Percentiles rank a stretch among this genome's conserved stretches.
These are phyloP conservation scores for Amorphotheca resinae DNA, from an alignment of 495 filamentous ascomycete genomes.

Conservation along the genomic window DNA sequence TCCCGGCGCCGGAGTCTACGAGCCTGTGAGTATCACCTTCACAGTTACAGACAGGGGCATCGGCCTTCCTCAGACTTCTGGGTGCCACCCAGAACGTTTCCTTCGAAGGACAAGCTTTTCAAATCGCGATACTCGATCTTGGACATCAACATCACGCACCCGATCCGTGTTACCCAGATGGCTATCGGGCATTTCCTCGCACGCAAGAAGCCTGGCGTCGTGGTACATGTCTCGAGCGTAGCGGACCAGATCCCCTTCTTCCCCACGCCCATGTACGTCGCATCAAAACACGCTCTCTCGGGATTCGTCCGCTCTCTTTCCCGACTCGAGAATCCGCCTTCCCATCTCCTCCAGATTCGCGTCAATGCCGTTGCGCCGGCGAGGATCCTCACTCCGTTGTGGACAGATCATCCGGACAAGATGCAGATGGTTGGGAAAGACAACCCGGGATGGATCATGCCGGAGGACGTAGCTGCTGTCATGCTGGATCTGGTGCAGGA, in stretches of 20 bases:
- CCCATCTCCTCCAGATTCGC: conserved; percentile 39
- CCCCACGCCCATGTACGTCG: conserved; percentile 44
- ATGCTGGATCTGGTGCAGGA: conserved; percentile 50
- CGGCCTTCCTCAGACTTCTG: conserved; percentile 20
- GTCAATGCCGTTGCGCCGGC: conserved; percentile 57
- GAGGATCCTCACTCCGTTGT: conserved; percentile 53
- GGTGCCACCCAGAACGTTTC: conserved; percentile 12
- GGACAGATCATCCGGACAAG: conserved; percentile 59
- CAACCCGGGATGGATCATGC: conserved; percentile 44
- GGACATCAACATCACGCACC: conserved; percentile 60
- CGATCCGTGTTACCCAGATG: conserved; percentile 53
- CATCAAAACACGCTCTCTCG: conserved; percentile 50
- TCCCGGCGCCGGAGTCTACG: conserved; percentile 55
- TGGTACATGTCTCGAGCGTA: conserved; percentile 51
- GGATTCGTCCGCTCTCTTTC: conserved; percentile 42
- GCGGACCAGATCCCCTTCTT: conserved; percentile 46
- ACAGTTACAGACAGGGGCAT: no score
- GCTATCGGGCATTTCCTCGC: conserved; percentile 45
- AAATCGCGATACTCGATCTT: conserved; percentile 41
- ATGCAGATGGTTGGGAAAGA: conserved; percentile 29
- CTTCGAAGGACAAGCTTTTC: conserved; percentile 34
- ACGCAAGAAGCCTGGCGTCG: conserved; percentile 9
- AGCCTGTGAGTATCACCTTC: conserved; percentile 30
- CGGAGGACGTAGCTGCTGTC: conserved; percentile 51
- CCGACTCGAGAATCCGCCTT: conserved; percentile 26